A percentile compares a stretch with the other conserved stretches of the same genome.
Evolutionary conservation across 176 grass and related monocot genomes (phyloP).

Genomic region (Sorghum bicolor): Sorghum_bicolor_NCBIv3 NC_012872.2:55471501-55472000

Average conservation of each 20-base stretch:
- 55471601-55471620: too few relatives aligned
- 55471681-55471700: conserved; percentile 18
- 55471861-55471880: conserved; percentile 36
- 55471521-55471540: neutral
- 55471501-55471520: neutral
- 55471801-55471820: neutral
- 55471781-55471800: conserved; percentile 13
- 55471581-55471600: too few relatives aligned
- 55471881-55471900: conserved; percentile 42
- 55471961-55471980: conserved; percentile 48
- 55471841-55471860: conserved; percentile 30
- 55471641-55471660: too few relatives aligned
- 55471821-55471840: conserved; percentile 15
- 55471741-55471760: neutral
- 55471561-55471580: too few relatives aligned
- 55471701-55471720: neutral
- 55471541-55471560: neutral
- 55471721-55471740: neutral
- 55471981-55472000: conserved; percentile 61
- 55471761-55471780: conserved; percentile 1
- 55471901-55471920: conserved; percentile 16
- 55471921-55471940: conserved; percentile 37
- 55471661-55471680: neutral
- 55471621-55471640: too few relatives aligned
- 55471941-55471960: conserved; percentile 49